Evolutionary conservation across 345 rosid genomes (phyloP).

Genomic region (Eucalyptus viminalis): DNA sequence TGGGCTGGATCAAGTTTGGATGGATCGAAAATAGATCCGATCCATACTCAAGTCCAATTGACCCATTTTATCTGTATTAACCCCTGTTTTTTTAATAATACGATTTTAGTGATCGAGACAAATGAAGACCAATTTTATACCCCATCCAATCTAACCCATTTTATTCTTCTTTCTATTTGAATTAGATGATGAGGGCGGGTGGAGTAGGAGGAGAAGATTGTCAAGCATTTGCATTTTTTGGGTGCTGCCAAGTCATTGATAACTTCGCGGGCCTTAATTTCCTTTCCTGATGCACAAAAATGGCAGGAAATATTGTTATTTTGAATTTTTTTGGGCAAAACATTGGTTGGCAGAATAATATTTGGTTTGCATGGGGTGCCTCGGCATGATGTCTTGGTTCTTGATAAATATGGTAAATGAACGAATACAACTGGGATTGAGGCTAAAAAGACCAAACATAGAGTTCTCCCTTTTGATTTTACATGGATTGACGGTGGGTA

Average conservation of each 20-base stretch:
- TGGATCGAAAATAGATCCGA: background rate
- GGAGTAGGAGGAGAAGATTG: background rate
- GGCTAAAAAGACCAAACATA: background rate
- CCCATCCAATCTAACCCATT: background rate
- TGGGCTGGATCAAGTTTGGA: rapidly evolving
- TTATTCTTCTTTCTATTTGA: background rate
- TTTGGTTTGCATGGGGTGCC: too few relatives aligned
- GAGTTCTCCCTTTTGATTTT: background rate
- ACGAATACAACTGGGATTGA: background rate
- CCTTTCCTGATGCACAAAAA: background rate
- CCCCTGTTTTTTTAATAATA: rapidly evolving
- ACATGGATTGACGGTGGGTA: background rate
- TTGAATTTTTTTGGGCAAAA: background rate
- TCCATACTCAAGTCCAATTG: background rate
- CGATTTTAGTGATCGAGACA: background rate
- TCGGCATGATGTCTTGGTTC: background rate
- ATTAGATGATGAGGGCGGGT: background rate
- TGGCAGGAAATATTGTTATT: background rate
- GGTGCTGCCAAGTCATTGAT: background rate
- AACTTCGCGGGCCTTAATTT: background rate
- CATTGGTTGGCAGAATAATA: background rate
- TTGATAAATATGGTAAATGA: background rate
- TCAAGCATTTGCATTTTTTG: background rate
- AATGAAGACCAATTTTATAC: background rate
- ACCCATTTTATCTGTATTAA: rapidly evolving